Conservation (phyloP, 1,284 basidiomycete species). For the Mycosarcoma mackinlayi region DNA sequence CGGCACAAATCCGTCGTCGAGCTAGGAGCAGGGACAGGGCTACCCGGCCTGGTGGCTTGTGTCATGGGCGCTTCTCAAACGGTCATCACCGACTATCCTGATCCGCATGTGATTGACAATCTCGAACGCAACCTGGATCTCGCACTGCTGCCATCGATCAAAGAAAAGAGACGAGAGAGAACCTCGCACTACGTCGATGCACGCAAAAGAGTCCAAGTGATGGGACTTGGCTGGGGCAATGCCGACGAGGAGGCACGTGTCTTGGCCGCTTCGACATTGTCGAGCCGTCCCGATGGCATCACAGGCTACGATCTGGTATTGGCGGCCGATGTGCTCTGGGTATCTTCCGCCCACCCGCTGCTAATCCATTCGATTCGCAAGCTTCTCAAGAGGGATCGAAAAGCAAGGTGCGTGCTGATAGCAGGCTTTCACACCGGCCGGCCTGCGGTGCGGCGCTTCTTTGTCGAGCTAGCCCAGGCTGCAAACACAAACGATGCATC, state of each 20-base stretch:
- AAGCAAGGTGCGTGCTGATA: constrained; percentile 51
- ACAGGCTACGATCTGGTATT: constrained; percentile 51
- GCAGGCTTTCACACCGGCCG: constrained; percentile 64
- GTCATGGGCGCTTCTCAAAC: constrained; percentile 39
- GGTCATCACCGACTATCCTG: constrained; percentile 54
- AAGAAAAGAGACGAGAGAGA: neutral
- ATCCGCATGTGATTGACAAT: constrained; percentile 43
- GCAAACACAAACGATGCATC: constrained; percentile 1
- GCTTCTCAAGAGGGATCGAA: constrained; percentile 35
- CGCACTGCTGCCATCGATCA: constrained; percentile 9
- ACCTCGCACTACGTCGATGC: constrained; percentile 18
- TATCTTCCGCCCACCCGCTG: constrained; percentile 57
- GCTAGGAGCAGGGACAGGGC: constrained; percentile 61
- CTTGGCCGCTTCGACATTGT: neutral
- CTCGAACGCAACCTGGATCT: constrained; percentile 29
- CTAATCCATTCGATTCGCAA: constrained; percentile 55
- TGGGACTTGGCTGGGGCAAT: constrained; percentile 45
- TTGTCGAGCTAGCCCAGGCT: constrained; percentile 27
- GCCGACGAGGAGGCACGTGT: constrained; percentile 17
- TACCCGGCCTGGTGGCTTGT: constrained; percentile 53
- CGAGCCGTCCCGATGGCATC: neutral
- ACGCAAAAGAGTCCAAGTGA: constrained; percentile 15
- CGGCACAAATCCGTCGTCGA: constrained; percentile 46
- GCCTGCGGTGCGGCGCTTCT: constrained; percentile 60
- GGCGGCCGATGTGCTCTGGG: constrained; percentile 64